Evolutionary conservation across 805 yeast species (phyloP).

Genomic region (Saccharomycopsis babjevae): DNA sequence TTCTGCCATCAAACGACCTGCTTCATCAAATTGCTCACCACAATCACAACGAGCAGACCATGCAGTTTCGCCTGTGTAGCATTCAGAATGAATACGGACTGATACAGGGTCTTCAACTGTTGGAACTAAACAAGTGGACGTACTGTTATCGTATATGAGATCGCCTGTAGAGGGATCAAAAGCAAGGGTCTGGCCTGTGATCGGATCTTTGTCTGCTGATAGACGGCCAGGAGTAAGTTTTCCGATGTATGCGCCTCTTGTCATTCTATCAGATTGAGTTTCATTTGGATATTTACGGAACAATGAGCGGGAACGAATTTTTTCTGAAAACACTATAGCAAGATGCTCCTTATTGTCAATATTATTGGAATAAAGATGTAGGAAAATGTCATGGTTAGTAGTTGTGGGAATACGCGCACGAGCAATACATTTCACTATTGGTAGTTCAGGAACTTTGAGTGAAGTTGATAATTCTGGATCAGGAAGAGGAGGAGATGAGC

Average conservation of each 20-base stretch:
- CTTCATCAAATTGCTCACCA: conserved; percentile 98
- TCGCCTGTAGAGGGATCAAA: conserved; percentile 33
- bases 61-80: conserved; percentile 98
- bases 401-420: conserved; percentile 96
- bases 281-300: conserved; percentile 57
- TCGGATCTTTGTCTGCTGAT: conserved; percentile 53
- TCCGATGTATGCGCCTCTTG: conserved; percentile 96
- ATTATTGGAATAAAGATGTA: conserved; percentile 81
- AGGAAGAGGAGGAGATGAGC: neutral
- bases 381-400: conserved; percentile 84
- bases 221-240: conserved; percentile 78
- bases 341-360: conserved; percentile 87
- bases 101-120: conserved; percentile 39
- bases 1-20: conserved; percentile 84
- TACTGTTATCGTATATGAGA: conserved; percentile 22
- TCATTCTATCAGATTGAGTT: conserved; percentile 88
- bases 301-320: conserved; percentile 67
- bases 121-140: conserved; percentile 20
- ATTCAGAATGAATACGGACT: conserved; percentile 90
- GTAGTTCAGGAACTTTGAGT: conserved; percentile 31
- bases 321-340: conserved; percentile 94
- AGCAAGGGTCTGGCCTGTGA: conserved; percentile 27
- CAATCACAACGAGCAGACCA: conserved; percentile 99
- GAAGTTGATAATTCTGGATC: neutral
- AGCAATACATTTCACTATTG: conserved; percentile 77